Evolutionary conservation across 1,139 yeast species (phyloP), one percentile per base, ranked within the genome.

Genomic region (Debaryomyces udenii): DNA sequence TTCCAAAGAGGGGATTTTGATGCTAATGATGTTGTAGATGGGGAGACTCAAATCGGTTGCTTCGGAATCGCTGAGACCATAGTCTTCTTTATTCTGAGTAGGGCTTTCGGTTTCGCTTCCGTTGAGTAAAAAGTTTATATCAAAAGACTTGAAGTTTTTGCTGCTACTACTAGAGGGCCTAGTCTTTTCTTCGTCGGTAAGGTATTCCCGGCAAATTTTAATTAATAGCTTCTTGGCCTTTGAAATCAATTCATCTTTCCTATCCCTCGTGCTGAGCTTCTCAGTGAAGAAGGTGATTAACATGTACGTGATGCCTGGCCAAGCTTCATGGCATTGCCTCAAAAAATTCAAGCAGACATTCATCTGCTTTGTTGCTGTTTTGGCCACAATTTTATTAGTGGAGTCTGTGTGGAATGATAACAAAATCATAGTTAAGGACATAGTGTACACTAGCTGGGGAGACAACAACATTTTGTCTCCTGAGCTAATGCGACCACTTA

Each of bases 351-450:
- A 32, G 18, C 55, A 49, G 6, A 30, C 38, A 11, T 42, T 39
- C 27, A 44, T 20, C 35, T 51, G 56, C 26, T 37, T 43, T 27
- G 28, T 16, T 10, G 56, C 47, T 2, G 49, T 46, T 31, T 40
- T 30, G 16, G 49, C 44, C 20, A 53, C 55, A 13, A 51, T 36
- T 10, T 28, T 38, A 31, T 49, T 48, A n/a, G 37, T 29, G 4
- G 53, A 48, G 13, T 50, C 49, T 9, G 46, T 40, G 36, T 53
- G 55, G 27, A 52, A 48, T 7, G 48, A 43, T 9, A 53, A 35
- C 16, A 53, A 38, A 3, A 49, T 37, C 41, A 50, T 39, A 5
- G 49, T 42, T 32, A 52, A 33, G 3, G 52, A 34, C 31, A 38
- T 45, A 16, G 43, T 41, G 32, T 51, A 52, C 15, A 50, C 34